Percentiles rank a stretch among this genome's conserved stretches.
phyloP scores from a whole-genome alignment of 495 filamentous ascomycete species.

The Jackrogersella multiformis region DNA sequence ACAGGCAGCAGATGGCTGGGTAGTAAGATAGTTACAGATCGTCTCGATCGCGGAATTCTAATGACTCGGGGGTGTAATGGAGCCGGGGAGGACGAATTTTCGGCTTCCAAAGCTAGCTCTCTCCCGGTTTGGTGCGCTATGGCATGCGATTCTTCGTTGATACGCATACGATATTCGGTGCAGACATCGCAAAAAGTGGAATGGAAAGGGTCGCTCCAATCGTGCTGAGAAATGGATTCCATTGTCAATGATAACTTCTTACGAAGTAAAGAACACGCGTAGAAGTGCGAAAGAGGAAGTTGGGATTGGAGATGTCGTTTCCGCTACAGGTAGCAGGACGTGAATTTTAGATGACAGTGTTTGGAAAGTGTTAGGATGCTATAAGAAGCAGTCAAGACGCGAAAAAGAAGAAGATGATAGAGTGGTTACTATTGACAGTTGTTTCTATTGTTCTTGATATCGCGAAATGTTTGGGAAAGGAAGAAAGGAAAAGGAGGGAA shows the following conservation, averaged over 20 bases:
- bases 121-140: conserved; percentile 4
- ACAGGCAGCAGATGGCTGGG: conserved; percentile 4
- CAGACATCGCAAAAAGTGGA: conserved; percentile 28
- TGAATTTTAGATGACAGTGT: not conserved
- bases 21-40: conserved; percentile 29
- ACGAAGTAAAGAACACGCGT: not conserved
- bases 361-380: not conserved
- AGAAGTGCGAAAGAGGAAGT: not conserved
- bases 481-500: not conserved
- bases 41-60: conserved; percentile 4
- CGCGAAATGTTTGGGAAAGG: not conserved
- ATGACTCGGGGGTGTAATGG: not conserved
- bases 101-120: not conserved
- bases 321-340: not conserved
- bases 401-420: not conserved
- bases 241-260: conserved; percentile 29
- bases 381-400: not conserved
- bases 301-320: not conserved
- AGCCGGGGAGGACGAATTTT: not conserved
- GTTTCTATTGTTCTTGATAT: not conserved
- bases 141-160: not conserved
- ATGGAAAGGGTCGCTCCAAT: conserved; percentile 8
- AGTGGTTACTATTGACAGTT: not conserved
- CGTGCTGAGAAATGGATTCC: not conserved
- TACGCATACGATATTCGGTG: not conserved